A percentile compares a stretch with the other conserved stretches of the same genome.
Conservation (phyloP, 192 early-diverging fungal genomes). For the Anaeromyces robustus region DNA sequence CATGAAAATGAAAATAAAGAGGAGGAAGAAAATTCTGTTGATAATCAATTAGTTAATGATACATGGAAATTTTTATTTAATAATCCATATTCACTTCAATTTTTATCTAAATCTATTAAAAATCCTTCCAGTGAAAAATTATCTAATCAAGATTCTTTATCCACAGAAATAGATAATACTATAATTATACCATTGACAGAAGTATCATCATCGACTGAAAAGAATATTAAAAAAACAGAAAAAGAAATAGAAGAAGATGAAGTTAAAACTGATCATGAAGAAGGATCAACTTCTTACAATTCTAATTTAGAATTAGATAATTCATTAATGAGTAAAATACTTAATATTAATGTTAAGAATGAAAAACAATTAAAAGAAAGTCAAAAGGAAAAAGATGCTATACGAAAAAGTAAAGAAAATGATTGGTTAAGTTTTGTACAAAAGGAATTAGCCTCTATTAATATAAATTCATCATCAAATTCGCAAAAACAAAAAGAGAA, state of each 20-base stretch:
- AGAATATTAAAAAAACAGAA: no score
- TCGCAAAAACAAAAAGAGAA: neutral
- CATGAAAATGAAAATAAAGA: neutral
- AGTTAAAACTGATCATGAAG: neutral
- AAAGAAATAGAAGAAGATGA: neutral
- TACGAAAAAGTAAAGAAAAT: neutral
- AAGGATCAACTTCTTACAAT: neutral
- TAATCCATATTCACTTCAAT: neutral
- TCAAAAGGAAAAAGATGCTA: neutral
- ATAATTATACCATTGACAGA: no score
- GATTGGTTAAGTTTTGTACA: neutral
- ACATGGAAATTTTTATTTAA: neutral
- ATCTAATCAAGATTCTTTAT: no score
- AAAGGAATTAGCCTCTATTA: neutral
- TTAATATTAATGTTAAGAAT: neutral
- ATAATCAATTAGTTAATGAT: neutral
- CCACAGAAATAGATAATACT: no score
- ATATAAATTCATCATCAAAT: neutral
- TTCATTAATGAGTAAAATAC: neutral
- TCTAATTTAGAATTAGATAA: neutral
- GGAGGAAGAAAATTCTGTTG: no score
- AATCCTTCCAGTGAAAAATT: neutral
- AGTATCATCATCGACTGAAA: no score
- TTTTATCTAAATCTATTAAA: neutral
- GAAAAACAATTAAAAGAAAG: neutral